phyloP scores from a whole-genome alignment of 2,329 filamentous ascomycete genomes.

The Trichoderma lentiforme region DNA sequence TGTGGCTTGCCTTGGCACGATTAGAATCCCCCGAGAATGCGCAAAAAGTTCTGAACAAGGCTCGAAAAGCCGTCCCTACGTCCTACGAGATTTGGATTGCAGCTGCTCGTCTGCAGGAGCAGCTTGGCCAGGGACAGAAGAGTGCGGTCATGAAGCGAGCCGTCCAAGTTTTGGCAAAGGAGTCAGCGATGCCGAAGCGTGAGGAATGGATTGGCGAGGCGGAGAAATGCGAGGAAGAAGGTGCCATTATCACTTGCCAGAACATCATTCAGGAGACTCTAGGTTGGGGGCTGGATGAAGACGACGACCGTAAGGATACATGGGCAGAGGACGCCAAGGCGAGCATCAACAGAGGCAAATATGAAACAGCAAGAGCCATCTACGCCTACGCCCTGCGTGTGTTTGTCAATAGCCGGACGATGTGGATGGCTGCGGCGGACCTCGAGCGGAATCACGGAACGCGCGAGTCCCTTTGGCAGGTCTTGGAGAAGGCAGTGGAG shows the following conservation, averaged over 20 bases:
- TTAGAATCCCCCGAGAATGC: slow-evolving; percentile 88
- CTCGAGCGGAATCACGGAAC: slow-evolving; percentile 86
- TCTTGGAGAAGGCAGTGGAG: slow-evolving; percentile 90
- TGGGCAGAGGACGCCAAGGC: slow-evolving; percentile 92
- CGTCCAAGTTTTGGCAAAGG: slow-evolving; percentile 80
- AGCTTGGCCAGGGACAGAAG: slow-evolving; percentile 72
- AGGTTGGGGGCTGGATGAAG: slow-evolving; percentile 89
- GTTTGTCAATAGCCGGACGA: slow-evolving; percentile 80
- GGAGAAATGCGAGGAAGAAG: slow-evolving; percentile 91
- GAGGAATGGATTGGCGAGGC: slow-evolving; percentile 97
- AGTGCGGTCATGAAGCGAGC: slow-evolving; percentile 94
- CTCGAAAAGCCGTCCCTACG: slow-evolving; percentile 87
- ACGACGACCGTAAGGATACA: slow-evolving; percentile 91
- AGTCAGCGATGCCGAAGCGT: slow-evolving; percentile 93
- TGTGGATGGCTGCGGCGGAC: slow-evolving; percentile 89
- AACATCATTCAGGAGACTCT: slow-evolving; percentile 91
- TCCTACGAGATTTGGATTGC: slow-evolving; percentile 97
- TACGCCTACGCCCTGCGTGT: slow-evolving; percentile 87
- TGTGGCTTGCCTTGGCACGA: slow-evolving; percentile 91
- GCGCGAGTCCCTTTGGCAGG: slow-evolving; percentile 75
- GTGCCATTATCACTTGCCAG: slow-evolving; percentile 78
- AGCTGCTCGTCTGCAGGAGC: slow-evolving; percentile 84
- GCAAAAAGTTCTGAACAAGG: slow-evolving; percentile 91
- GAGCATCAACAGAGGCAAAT: slow-evolving; percentile 76
- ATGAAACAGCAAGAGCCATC: slow-evolving; percentile 88